phyloP scores from a whole-genome alignment of 225 moss, liverwort and hornwort species.

The Lunularia cruciata region DNA sequence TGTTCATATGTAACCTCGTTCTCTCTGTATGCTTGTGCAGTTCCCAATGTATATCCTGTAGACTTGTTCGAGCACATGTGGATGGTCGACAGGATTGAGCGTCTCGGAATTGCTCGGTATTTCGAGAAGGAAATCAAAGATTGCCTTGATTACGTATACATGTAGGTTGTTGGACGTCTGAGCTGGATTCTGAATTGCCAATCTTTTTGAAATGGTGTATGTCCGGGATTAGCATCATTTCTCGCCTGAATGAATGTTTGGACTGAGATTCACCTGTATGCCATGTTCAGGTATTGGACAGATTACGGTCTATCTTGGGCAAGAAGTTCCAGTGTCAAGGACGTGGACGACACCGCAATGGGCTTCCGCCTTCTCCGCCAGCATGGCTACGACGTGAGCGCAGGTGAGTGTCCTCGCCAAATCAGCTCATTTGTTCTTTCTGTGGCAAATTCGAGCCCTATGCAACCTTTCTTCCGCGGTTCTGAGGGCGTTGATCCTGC shows the following conservation, averaged over 20 bases:
- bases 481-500: not conserved
- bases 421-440: too few species aligned
- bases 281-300: constrained; percentile 46
- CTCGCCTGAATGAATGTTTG: not conserved
- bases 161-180: too few species aligned
- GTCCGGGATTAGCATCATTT: not conserved
- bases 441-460: not conserved
- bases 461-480: not conserved
- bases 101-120: constrained; percentile 61
- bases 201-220: too few species aligned
- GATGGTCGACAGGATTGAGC: constrained; percentile 65
- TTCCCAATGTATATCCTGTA: constrained; percentile 75
- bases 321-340: constrained; percentile 50
- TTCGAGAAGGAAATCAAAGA: constrained; percentile 72
- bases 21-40: constrained; percentile 17
- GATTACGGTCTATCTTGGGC: constrained; percentile 62
- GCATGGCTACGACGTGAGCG: constrained; percentile 70
- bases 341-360: constrained; percentile 85
- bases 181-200: too few species aligned
- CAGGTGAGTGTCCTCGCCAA: constrained; percentile 23
- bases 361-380: constrained; percentile 70
- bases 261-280: not conserved
- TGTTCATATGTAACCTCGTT: too few species aligned
- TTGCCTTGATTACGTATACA: constrained; percentile 63
- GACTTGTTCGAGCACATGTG: constrained; percentile 84